A percentile compares a stretch with the other conserved stretches of the same genome.
Conservation (phyloP, 2,329 filamentous ascomycete species). For the Claviceps cyperi region DNA sequence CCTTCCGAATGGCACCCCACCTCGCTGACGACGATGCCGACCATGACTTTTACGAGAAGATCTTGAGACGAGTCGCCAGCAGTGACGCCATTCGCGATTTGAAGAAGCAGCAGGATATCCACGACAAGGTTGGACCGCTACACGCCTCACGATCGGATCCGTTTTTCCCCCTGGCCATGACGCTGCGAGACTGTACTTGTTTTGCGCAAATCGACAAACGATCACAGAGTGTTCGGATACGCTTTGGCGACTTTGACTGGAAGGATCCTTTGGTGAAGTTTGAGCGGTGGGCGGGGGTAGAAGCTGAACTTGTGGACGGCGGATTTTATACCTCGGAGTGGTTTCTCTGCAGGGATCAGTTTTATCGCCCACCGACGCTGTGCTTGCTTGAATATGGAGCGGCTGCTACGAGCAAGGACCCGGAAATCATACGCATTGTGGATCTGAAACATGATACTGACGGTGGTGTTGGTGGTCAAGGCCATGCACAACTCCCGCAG, state of each 20-base stretch:
- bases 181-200: conserved; percentile 63
- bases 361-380: conserved; percentile 22
- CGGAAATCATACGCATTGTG: conserved; percentile 10
- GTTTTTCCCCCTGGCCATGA: conserved; percentile 59
- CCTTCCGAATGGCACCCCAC: conserved; percentile 24
- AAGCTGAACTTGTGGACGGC: conserved; percentile 46
- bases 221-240: conserved; percentile 30
- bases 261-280: conserved; percentile 56
- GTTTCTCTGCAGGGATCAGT: conserved; percentile 19
- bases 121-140: conserved; percentile 31
- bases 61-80: conserved; percentile 16
- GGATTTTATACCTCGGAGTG: conserved; percentile 51
- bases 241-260: conserved; percentile 63
- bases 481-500: background rate
- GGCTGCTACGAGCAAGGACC: conserved; percentile 2
- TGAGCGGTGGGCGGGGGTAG: conserved; percentile 51
- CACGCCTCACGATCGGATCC: conserved; percentile 24
- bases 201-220: conserved; percentile 44
- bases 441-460: conserved; percentile 1
- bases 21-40: conserved; percentile 15
- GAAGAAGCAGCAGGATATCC: conserved; percentile 23
- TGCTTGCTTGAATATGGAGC: conserved; percentile 11
- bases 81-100: conserved; percentile 22
- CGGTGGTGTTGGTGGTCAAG: background rate
- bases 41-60: conserved; percentile 14